Evolutionary conservation across 2,329 filamentous ascomycete genomes (phyloP).

Genomic region (Diaporthe vaccinii): DNA sequence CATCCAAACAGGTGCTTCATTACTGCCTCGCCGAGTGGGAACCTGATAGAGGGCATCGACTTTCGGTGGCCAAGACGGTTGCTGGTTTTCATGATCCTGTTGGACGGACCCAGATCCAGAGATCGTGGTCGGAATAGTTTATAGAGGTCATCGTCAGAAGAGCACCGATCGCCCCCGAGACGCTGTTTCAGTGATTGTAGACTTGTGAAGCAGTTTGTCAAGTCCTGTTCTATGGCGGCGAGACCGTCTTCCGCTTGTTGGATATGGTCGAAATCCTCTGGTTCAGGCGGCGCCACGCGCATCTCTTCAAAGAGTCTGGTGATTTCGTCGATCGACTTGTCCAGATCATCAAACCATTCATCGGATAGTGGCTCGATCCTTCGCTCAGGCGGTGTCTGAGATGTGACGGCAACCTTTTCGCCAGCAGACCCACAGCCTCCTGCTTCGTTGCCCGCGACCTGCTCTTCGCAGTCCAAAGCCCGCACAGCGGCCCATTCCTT

Average conservation of each 20-base stretch:
- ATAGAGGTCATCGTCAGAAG: not conserved
- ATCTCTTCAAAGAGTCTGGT: conserved; percentile 36
- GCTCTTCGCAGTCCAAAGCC: not conserved
- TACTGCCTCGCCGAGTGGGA: not conserved
- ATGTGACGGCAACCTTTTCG: not conserved
- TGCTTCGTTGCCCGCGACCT: not conserved
- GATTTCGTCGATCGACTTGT: conserved; percentile 36
- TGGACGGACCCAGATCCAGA: not conserved
- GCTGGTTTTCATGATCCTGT: not conserved
- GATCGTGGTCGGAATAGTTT: not conserved
- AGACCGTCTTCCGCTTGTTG: conserved; percentile 23
- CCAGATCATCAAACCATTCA: conserved; percentile 36
- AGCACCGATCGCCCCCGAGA: not conserved
- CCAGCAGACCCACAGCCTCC: not conserved
- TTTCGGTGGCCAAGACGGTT: not conserved
- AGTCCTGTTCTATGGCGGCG: conserved; percentile 16
- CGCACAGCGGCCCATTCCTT: not conserved
- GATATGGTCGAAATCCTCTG: conserved; percentile 22
- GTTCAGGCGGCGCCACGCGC: conserved; percentile 14
- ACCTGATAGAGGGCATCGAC: not conserved
- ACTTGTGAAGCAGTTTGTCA: conserved; percentile 17
- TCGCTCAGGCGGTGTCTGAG: not conserved
- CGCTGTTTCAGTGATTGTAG: conserved; percentile 5
- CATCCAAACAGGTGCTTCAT: conserved; percentile 30
- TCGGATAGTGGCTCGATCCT: conserved; percentile 25